These are phyloP conservation scores for Hemisphaericaspora lyxosophila DNA, from an alignment of 1,139 yeast genomes.

Conservation along the genomic window DNA sequence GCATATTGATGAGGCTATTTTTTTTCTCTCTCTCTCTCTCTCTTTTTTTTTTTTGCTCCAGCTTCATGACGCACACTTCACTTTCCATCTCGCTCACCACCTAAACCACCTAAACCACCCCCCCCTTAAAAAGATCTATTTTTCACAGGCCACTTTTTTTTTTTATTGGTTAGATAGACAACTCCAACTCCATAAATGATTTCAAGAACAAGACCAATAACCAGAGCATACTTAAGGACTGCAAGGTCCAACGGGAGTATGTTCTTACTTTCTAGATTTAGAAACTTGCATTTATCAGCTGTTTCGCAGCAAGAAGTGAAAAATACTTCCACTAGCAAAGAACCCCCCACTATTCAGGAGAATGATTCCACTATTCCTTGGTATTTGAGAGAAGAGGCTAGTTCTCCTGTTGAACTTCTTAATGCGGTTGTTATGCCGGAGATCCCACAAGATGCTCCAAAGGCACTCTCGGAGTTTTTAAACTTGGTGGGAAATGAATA, in stretches of 20 bases:
- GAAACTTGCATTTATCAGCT: neutral
- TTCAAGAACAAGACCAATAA: conserved; percentile 1
- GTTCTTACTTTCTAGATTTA: neutral
- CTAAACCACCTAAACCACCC: too few species aligned
- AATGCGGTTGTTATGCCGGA: conserved; percentile 35
- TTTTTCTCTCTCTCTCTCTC: too few species aligned
- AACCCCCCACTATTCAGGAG: neutral
- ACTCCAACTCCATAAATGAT: too few species aligned
- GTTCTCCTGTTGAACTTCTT: conserved; percentile 35
- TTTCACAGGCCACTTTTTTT: too few species aligned
- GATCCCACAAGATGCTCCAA: conserved; percentile 60
- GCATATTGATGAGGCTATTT: too few species aligned
- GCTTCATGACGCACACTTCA: too few species aligned
- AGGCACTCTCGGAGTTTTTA: conserved; percentile 44
- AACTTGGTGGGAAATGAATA: conserved; percentile 53
- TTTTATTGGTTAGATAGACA: too few species aligned
- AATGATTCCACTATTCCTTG: conserved; percentile 46
- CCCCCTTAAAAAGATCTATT: too few species aligned
- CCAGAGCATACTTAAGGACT: neutral
- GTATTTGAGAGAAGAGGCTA: conserved; percentile 57
- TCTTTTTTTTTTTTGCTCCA: too few species aligned
- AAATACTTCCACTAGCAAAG: neutral
- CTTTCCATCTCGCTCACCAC: too few species aligned
- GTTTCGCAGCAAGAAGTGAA: neutral
- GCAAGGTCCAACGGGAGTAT: neutral